Base-by-base conservation (phyloP, 1,284 basidiomycete species). In the Cutaneotrichosporon dermatis region DNA sequence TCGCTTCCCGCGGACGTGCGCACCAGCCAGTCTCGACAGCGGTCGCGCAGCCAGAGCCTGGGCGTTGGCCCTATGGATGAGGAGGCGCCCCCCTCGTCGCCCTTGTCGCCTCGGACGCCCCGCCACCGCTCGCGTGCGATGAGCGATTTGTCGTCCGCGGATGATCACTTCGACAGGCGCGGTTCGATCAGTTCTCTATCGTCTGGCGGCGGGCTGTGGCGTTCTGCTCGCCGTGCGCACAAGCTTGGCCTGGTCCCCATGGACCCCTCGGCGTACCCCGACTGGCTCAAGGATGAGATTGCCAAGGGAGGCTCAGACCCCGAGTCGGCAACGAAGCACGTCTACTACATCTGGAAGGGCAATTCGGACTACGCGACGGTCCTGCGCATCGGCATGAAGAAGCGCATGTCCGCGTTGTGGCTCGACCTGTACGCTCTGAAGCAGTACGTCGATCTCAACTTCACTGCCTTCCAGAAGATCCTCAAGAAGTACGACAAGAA, bases 401-500 rank as follows among this genome's bases (percentile, higher is more conserved):
- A 92, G 62, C 83, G 88, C 64, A 92, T 98, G 60, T 90, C 90
- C 1, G 87, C 84, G 51, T 81, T 94, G n/a, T 97, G 90, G 76
- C 87, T 93, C 6, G 82, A 86, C 1, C 82, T 89, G 50, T 88
- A 88, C n/a, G 88, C 90, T 41, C 83, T 98, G 58, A 86, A 85
- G 75, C 89, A 92, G n/a, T 99, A 93, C 68, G 87, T 93, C 52
- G 90, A 97, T 69, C 82, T 98, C 57, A 99, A 99, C 78, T 84
- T 91, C 72, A 90, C 90, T 0, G 96, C 94, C 0, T 92, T 98
- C 79, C 86, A 92, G 69, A 98, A 99, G 82, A 95, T 97, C 43
- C 76, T 97, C 70, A 99, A 99, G 79, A 98, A 98, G 88, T 97
- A 96, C 73, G 95, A 98, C 83, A 98, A 98, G 78, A 90, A 96